Conservation (phyloP, 2,329 filamentous ascomycete species). For the Clarireedia homoeocarpa region DNA sequence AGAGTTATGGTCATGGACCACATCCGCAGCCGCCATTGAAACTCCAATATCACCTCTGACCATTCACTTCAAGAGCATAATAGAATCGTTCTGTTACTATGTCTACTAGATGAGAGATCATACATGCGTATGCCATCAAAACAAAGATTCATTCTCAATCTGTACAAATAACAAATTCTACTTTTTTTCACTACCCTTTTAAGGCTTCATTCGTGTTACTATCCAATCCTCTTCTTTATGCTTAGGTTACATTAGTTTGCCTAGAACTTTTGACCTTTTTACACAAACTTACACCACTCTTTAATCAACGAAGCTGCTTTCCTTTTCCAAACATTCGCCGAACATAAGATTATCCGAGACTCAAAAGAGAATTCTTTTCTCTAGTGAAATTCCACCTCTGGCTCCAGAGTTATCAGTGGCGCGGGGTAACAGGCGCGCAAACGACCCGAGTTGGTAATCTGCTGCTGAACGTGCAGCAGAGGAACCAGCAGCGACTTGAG, state of each 20-base stretch:
- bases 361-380: neutral
- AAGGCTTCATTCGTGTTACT: neutral
- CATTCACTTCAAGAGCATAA: no score
- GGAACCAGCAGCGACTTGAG: neutral
- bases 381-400: neutral
- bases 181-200: neutral
- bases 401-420: neutral
- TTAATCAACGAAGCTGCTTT: neutral
- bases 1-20: neutral
- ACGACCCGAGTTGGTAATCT: neutral
- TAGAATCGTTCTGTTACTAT: no score
- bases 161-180: neutral
- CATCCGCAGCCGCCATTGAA: neutral
- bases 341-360: neutral
- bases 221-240: neutral
- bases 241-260: neutral
- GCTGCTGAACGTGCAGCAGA: neutral
- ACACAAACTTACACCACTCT: neutral
- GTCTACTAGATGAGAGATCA: constrained; percentile 1
- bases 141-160: no score
- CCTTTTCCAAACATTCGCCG: neutral
- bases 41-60: neutral
- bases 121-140: neutral
- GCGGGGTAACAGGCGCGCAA: constrained; percentile 1
- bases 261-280: neutral